Conservation (phyloP, 441 rosid species). For the Populus trichocarpa region DNA sequence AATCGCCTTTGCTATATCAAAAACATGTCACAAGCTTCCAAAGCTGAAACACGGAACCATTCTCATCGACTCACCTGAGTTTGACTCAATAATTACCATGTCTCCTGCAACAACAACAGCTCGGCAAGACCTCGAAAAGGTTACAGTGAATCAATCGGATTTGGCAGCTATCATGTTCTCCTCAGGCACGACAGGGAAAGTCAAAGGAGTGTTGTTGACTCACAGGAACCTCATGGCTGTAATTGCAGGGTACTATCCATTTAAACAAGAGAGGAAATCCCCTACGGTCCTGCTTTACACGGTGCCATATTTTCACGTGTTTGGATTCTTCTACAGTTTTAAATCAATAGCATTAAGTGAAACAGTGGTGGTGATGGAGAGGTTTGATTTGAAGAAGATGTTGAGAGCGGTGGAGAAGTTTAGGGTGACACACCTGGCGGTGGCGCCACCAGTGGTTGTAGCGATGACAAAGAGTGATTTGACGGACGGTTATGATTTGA, state of each 20-base stretch:
- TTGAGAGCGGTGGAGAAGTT: slow-evolving; percentile 2
- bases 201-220: slow-evolving; percentile 36
- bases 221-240: slow-evolving; percentile 27
- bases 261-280: slow-evolving; percentile 2
- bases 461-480: slow-evolving; percentile 20
- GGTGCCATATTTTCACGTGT: slow-evolving; percentile 34
- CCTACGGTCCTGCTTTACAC: slow-evolving; percentile 17
- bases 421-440: slow-evolving; percentile 6
- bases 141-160: slow-evolving; percentile 12
- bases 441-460: slow-evolving; percentile 34
- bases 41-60: slow-evolving; percentile 16
- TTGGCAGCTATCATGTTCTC: slow-evolving; percentile 34
- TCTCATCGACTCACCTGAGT: slow-evolving; percentile 39
- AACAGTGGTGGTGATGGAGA: slow-evolving; percentile 31
- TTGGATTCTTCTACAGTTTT: slow-evolving; percentile 15
- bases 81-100: slow-evolving; percentile 15
- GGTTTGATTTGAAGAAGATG: slow-evolving; percentile 13
- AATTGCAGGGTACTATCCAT: slow-evolving; percentile 1
- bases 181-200: slow-evolving; percentile 37
- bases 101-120: neutral
- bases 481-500: slow-evolving; percentile 23
- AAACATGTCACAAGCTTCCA: slow-evolving; percentile 23
- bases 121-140: neutral
- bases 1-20: slow-evolving; percentile 36
- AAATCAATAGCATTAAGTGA: slow-evolving; percentile 21